These are phyloP conservation scores for Claviceps paspali DNA, from an alignment of 2,329 filamentous ascomycete species.

Conservation along the genomic window DNA sequence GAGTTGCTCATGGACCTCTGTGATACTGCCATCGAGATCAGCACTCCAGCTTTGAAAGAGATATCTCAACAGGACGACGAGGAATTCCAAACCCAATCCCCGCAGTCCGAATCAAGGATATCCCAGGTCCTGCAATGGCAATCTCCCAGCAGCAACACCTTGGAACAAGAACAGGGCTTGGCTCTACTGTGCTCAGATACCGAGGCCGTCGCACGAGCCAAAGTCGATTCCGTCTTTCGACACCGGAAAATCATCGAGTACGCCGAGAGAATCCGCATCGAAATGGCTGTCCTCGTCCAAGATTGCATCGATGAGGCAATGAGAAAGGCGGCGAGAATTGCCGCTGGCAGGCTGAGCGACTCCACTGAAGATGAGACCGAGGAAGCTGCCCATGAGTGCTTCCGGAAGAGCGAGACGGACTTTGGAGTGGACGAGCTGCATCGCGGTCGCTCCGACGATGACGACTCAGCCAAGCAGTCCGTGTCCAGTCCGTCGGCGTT, in stretches of 20 bases:
- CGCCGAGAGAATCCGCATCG: conserved; percentile 83
- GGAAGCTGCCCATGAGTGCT: conserved; percentile 10
- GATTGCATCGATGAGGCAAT: conserved; percentile 91
- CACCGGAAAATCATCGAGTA: conserved; percentile 92
- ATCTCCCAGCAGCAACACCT: conserved; percentile 75
- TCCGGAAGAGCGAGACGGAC: conserved; percentile 5
- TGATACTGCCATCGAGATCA: conserved; percentile 91
- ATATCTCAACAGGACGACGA: conserved; percentile 45
- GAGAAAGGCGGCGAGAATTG: conserved; percentile 76
- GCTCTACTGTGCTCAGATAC: conserved; percentile 82
- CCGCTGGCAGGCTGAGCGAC: conserved; percentile 70
- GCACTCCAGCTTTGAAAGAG: conserved; percentile 84
- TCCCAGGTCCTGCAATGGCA: conserved; percentile 94
- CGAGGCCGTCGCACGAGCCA: conserved; percentile 66
- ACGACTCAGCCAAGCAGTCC: conserved; percentile 7
- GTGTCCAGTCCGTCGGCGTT: conserved; percentile 33
- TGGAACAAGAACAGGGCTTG: conserved; percentile 87
- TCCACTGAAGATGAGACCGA: conserved; percentile 47
- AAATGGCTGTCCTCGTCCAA: conserved; percentile 84
- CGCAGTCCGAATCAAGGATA: conserved; percentile 88
- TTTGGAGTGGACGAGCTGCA: conserved; percentile 5
- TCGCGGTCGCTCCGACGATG: conserved; percentile 7
- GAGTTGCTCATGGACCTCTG: conserved; percentile 90
- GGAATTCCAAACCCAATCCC: conserved; percentile 84
- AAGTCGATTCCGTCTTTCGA: conserved; percentile 84